Evolutionary conservation across 106 monocot species (phyloP).

Genomic region (Platanthera zijinensis): DNA sequence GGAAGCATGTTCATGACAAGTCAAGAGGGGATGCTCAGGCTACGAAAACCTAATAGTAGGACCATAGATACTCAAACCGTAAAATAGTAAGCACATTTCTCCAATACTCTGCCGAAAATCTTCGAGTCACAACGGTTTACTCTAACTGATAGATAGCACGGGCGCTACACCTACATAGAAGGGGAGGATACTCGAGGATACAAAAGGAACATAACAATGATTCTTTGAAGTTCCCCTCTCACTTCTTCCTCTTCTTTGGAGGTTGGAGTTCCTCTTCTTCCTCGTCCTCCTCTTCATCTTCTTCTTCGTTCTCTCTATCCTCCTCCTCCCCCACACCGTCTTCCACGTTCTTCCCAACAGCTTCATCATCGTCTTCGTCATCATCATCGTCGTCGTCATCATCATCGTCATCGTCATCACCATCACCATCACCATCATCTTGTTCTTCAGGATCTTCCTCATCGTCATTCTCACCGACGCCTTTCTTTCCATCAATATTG

Average conservation of each 20-base stretch:
- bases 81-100: no score
- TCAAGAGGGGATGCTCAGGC: no score
- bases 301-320: constrained; percentile 1
- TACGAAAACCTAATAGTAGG: no score
- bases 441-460: background rate
- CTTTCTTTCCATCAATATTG: background rate
- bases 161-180: no score
- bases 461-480: background rate
- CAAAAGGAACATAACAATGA: no score
- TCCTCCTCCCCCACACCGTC: background rate
- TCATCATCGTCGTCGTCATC: constrained; percentile 1
- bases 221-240: no score
- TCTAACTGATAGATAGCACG: no score
- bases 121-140: no score
- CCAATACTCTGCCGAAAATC: no score
- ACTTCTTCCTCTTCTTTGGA: constrained; percentile 4
- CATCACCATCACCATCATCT: background rate
- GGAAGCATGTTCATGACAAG: no score
- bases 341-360: background rate
- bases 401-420: background rate
- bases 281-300: constrained; percentile 3
- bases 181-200: no score
- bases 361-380: background rate
- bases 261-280: background rate
- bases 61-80: no score